Percentiles rank a stretch among this genome's conserved stretches.
phyloP scores from a whole-genome alignment of 164 flowering plant species.

The Liriodendron chinense region DNA sequence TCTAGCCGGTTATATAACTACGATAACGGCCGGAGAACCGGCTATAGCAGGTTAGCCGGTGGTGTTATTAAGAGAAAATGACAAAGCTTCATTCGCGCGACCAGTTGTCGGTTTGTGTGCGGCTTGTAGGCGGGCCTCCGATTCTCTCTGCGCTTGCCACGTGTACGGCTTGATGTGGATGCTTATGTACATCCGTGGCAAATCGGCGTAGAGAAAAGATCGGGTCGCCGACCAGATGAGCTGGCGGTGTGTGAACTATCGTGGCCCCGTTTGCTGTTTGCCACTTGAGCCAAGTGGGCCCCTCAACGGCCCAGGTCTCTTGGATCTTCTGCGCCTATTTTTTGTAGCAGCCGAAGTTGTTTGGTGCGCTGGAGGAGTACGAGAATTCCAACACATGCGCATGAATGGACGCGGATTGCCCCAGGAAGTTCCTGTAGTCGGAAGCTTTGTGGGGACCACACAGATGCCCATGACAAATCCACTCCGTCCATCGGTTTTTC shows the following conservation, averaged over 20 bases:
- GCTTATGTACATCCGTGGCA: background rate
- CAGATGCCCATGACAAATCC: too few relatives aligned
- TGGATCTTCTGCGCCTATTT: background rate
- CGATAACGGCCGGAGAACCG: constrained; percentile 17
- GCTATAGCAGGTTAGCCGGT: constrained; percentile 32
- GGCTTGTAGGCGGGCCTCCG: constrained; percentile 20
- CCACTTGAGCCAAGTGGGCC: background rate
- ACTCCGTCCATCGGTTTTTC: too few relatives aligned
- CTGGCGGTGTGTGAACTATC: background rate
- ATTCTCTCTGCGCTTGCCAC: background rate
- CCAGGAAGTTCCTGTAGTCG: too few relatives aligned
- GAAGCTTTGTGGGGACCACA: too few relatives aligned
- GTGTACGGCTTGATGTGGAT: background rate
- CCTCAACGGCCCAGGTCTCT: background rate
- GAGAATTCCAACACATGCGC: background rate
- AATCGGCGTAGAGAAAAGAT: background rate
- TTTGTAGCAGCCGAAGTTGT: background rate
- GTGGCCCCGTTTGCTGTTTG: background rate
- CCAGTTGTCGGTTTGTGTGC: constrained; percentile 2
- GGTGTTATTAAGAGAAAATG: background rate
- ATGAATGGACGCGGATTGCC: too few relatives aligned
- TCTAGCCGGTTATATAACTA: constrained; percentile 12
- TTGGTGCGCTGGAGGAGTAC: background rate
- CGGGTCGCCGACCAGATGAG: background rate
- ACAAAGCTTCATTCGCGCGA: background rate